These are phyloP conservation scores for Trichophyton mentagrophytes DNA, from an alignment of 2,329 filamentous ascomycete species.

Conservation along the genomic window DNA sequence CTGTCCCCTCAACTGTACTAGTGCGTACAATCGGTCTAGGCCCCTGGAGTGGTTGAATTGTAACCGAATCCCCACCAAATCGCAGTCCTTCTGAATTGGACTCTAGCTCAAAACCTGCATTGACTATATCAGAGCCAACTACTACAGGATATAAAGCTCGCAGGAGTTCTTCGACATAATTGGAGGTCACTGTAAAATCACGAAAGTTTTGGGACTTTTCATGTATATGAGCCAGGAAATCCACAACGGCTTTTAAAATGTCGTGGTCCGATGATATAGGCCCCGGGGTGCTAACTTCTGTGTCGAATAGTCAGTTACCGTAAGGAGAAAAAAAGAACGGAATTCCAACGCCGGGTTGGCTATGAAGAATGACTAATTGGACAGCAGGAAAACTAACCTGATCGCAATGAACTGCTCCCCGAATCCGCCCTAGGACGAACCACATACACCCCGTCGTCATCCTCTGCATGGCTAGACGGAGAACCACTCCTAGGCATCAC, in stretches of 20 bases:
- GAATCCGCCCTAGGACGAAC: neutral
- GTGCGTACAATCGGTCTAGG: slow-evolving; percentile 59
- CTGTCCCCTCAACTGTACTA: slow-evolving; percentile 44
- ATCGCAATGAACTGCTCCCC: neutral
- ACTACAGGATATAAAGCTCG: slow-evolving; percentile 75
- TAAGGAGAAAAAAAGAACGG: neutral
- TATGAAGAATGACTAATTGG: too few species aligned
- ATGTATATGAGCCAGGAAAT: slow-evolving; percentile 69
- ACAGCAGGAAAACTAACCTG: neutral
- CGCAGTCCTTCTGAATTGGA: slow-evolving; percentile 67
- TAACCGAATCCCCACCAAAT: slow-evolving; percentile 75
- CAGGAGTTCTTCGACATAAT: slow-evolving; percentile 69
- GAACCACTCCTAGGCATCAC: slow-evolving; percentile 41
- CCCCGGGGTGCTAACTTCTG: neutral
- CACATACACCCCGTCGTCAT: slow-evolving; percentile 1
- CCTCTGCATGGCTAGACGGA: slow-evolving; percentile 4
- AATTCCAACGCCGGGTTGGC: neutral
- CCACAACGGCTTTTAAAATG: slow-evolving; percentile 60
- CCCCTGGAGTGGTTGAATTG: slow-evolving; percentile 62
- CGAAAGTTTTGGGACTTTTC: slow-evolving; percentile 62
- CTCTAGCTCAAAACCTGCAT: slow-evolving; percentile 73
- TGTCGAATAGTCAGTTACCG: neutral
- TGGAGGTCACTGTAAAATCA: slow-evolving; percentile 67
- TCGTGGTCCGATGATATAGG: neutral
- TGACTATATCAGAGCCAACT: slow-evolving; percentile 72